phyloP scores from a whole-genome alignment of 2,329 filamentous ascomycete genomes.

The Pseudovirgaria hyperparasitica region DNA sequence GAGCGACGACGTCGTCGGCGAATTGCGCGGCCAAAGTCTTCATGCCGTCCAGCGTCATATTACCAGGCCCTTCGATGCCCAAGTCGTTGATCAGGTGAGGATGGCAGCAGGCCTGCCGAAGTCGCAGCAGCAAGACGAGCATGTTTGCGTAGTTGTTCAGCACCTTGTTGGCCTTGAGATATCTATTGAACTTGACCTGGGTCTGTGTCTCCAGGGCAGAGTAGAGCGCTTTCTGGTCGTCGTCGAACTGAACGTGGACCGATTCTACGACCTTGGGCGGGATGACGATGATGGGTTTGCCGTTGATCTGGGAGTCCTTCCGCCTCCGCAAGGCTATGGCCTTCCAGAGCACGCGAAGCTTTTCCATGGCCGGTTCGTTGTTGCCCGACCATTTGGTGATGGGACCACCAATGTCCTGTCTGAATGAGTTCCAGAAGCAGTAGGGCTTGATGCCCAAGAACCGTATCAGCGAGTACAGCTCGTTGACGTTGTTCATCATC shows the following conservation, averaged over 20 bases:
- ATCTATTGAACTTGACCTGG: slow-evolving; percentile 63
- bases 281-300: slow-evolving; percentile 59
- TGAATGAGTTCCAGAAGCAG: slow-evolving; percentile 50
- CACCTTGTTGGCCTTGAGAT: slow-evolving; percentile 54
- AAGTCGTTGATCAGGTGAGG: slow-evolving; percentile 59
- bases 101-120: slow-evolving; percentile 74
- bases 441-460: slow-evolving; percentile 73
- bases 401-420: slow-evolving; percentile 40
- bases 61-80: slow-evolving; percentile 37
- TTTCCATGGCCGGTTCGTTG: slow-evolving; percentile 44
- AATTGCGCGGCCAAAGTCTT: slow-evolving; percentile 51
- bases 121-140: slow-evolving; percentile 62
- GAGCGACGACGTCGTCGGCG: slow-evolving; percentile 45
- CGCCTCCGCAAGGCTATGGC: slow-evolving; percentile 72
- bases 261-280: slow-evolving; percentile 52
- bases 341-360: slow-evolving; percentile 63
- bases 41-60: slow-evolving; percentile 42
- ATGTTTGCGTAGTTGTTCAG: slow-evolving; percentile 67
- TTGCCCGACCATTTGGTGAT: slow-evolving; percentile 30
- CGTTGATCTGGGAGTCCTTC: slow-evolving; percentile 68
- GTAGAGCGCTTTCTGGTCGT: slow-evolving; percentile 56
- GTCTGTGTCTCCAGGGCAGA: slow-evolving; percentile 52
- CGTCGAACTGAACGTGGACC: slow-evolving; percentile 51
- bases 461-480: slow-evolving; percentile 63
- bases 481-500: slow-evolving; percentile 76